phyloP scores from a whole-genome alignment of 331 rosid genomes.

The Dryas integrifolia region DNA sequence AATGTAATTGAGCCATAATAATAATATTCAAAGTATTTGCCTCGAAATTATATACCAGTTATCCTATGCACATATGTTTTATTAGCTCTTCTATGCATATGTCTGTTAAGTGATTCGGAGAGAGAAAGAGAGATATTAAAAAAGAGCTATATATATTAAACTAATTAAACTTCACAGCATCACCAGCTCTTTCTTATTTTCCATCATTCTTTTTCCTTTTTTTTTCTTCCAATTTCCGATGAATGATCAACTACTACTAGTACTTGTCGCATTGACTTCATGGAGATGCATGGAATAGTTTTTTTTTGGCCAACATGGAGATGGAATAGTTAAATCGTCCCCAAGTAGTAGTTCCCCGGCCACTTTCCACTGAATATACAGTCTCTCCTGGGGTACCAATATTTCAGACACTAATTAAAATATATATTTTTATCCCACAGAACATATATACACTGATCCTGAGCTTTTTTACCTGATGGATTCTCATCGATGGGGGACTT shows the following conservation, averaged over 20 bases:
- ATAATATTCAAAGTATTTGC: background rate
- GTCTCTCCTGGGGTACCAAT: background rate
- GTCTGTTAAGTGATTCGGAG: slow-evolving; percentile 8
- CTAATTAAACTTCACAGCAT: background rate
- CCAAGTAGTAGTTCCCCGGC: background rate
- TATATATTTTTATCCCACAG: background rate
- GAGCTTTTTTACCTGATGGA: background rate
- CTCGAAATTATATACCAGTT: background rate
- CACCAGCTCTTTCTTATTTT: background rate
- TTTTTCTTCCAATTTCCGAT: slow-evolving; percentile 8
- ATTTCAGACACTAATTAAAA: background rate
- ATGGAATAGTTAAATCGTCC: slow-evolving; percentile 11
- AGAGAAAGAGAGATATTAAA: background rate
- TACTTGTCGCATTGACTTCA: background rate
- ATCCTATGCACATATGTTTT: slow-evolving; percentile 1
- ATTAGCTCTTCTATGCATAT: slow-evolving; percentile 4
- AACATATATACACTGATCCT: background rate
- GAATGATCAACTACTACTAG: background rate
- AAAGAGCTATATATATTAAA: background rate
- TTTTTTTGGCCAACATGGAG: too few relatives aligned
- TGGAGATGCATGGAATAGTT: background rate
- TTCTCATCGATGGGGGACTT: background rate
- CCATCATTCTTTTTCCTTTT: background rate
- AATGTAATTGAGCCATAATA: too few relatives aligned
- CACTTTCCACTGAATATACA: background rate